Base-by-base conservation (phyloP, 2,329 filamentous ascomycete genomes). In the Nigrospora osmanthi region DNA sequence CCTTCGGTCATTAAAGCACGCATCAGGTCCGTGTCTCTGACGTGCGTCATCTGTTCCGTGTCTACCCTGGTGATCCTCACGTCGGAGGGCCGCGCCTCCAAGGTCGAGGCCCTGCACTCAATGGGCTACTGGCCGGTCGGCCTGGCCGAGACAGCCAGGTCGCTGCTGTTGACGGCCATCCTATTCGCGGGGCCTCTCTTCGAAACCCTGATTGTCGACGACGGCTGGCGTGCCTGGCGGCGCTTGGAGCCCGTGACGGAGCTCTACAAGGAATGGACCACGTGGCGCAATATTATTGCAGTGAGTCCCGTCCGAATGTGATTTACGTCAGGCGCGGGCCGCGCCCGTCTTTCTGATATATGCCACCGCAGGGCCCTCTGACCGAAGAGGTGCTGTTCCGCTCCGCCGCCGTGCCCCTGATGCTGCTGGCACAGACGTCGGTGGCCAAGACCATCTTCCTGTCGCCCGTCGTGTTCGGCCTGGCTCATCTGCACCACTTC, bases 371-470 rank as follows among this genome's bases (percentile, higher is more conserved):
- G 84, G 89, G 89, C 33, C 90, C 93, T 1, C 70, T 93, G 44
- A 95, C 89, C 11, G 93, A 98, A 69, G 93, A 98, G 66, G 71
- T 95, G 48, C 85, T 96, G 56, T 98, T 96, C 73, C 87, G 93
- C 58, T 89, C 88, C 4, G 81, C 89, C 53, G 83, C 90, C 43
- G 76, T 96, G 35, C 87, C 91, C 2, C 74, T 96, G 11, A 83
- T 96, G 58, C 69, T 96, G 30, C 71, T 89, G 41, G 82, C 89
- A 16, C 76, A 75, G 38, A 70, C 80, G 42, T 72, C 75, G 37
- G 57, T 72, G 28, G 52, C 58, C 3, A 69, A 70, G 35, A 89
- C 87, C 52, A 78, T 95, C 58, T 89, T 95, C 66, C 69, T 88
- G 11, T 87, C 88, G 1, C 91, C 91, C 7, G 70, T 96, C 11